phyloP scores from a whole-genome alignment of 2,329 filamentous ascomycete genomes.

The Pseudophaeomoniella oleicola region DNA sequence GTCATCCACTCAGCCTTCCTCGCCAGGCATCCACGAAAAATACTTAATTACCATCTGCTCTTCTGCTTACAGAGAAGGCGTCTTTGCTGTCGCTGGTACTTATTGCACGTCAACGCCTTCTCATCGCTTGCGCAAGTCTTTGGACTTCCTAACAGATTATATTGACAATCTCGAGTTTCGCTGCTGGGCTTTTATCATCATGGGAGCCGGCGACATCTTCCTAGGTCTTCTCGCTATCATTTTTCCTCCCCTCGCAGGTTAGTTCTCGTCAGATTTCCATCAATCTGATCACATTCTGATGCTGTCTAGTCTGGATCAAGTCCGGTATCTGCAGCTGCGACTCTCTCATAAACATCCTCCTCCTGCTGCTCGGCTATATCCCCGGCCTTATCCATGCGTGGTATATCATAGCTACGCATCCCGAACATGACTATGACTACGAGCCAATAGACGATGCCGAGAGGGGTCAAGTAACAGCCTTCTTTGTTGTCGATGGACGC shows the following conservation, averaged over 20 bases:
- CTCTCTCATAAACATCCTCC: slow-evolving; percentile 86
- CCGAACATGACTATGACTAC: slow-evolving; percentile 57
- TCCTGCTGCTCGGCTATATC: slow-evolving; percentile 64
- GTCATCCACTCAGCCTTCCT: too few species aligned
- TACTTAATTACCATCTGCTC: too few species aligned
- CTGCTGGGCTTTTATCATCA: slow-evolving; percentile 14
- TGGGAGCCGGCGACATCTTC: slow-evolving; percentile 20
- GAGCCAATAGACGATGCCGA: slow-evolving; percentile 46
- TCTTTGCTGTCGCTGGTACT: too few species aligned
- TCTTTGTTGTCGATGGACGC: slow-evolving; percentile 44
- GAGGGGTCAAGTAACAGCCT: slow-evolving; percentile 53
- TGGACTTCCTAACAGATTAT: too few species aligned
- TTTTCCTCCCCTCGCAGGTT: slow-evolving; percentile 33
- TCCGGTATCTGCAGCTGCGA: slow-evolving; percentile 83
- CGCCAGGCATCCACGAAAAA: too few species aligned
- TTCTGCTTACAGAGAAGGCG: too few species aligned
- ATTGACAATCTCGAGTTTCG: too few species aligned
- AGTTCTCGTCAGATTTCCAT: neutral
- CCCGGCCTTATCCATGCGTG: slow-evolving; percentile 88
- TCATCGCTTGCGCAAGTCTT: too few species aligned
- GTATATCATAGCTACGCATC: slow-evolving; percentile 92
- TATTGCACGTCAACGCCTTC: too few species aligned
- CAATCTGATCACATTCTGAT: slow-evolving; percentile 5
- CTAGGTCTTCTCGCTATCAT: slow-evolving; percentile 38
- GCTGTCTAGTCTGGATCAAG: slow-evolving; percentile 99